A percentile compares a stretch with the other conserved stretches of the same genome.
Conservation (phyloP, 495 filamentous ascomycete species). For the Aspergillus taichungensis region DNA sequence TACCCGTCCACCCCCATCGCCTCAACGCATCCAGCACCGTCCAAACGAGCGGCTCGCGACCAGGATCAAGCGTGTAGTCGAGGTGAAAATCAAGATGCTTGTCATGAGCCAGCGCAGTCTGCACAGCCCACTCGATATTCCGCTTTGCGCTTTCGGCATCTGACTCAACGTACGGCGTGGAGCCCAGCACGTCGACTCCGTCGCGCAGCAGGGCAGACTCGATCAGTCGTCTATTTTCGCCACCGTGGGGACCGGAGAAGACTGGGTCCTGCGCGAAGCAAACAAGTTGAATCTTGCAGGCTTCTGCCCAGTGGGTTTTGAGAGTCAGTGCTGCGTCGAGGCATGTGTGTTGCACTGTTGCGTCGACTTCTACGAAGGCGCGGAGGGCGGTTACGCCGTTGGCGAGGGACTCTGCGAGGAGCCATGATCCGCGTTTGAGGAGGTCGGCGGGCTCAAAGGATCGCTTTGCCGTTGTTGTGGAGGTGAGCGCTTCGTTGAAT, state of each 20-base stretch:
- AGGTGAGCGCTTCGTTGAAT: conserved; percentile 57
- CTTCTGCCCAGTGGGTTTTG: conserved; percentile 45
- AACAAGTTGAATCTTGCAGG: conserved; percentile 59
- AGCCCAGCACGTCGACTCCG: conserved; percentile 53
- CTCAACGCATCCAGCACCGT: conserved; percentile 43
- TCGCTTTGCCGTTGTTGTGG: conserved; percentile 53
- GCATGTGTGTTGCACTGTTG: conserved; percentile 47
- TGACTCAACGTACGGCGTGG: conserved; percentile 63
- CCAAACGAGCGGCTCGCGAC: conserved; percentile 40
- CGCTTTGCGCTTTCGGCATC: conserved; percentile 34
- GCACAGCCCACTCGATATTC: conserved; percentile 59
- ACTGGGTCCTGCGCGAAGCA: conserved; percentile 66
- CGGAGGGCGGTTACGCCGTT: conserved; percentile 64
- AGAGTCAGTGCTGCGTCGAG: conserved; percentile 49
- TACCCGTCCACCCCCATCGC: conserved; percentile 39
- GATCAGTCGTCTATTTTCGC: conserved; percentile 37
- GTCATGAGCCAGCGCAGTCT: conserved; percentile 31
- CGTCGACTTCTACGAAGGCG: conserved; percentile 68
- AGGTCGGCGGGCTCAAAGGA: conserved; percentile 53
- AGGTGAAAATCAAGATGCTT: conserved; percentile 67
- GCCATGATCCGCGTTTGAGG: conserved; percentile 50
- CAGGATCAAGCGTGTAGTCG: conserved; percentile 55
- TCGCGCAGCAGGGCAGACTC: conserved; percentile 33
- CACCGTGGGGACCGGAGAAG: conserved; percentile 46
- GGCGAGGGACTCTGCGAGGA: conserved; percentile 57